Evolutionary conservation across 306 rosid species (phyloP), one percentile per base, ranked within the genome.

Genomic region (Cucurbita argyrosperma): DNA sequence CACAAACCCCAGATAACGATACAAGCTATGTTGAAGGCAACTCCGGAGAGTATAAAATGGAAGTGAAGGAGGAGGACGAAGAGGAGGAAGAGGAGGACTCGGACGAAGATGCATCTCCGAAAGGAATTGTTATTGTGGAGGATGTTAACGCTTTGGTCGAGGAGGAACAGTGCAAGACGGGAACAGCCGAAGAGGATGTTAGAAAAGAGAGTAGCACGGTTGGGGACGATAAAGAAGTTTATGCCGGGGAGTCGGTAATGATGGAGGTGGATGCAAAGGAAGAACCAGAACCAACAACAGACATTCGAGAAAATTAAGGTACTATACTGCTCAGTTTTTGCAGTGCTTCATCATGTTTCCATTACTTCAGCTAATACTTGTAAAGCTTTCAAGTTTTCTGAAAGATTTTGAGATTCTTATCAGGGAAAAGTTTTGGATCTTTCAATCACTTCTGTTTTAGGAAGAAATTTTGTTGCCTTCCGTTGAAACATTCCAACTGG

Each of bases 21-120:
- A 85, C 87, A 74, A 76, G 84, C 72, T 84, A 84, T 16, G 81
- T 84, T 43, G 86, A 72, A 78, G 84, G 90, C 58, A 91, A 82
- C 15, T 87, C 54, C 11, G 92, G 82, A 42, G 89, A 76, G 58
- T 82, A 76, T 72, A 79, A 62, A 65, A 76, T 60, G 4, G 43
- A 54, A 56, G 83, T 79, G 76, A 84, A 78, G 76, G 85, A 77
- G 76, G 85, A 51, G 71, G 86, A 86, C 0, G 69, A 78, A 64
- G 85, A 78, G 66, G 85, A 77, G 0, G 78, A 67, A 16, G 46
- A 51, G 43, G 85, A 85, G 47, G 84, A 79, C 42, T 57, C 72
- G 0, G 78, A 68, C 39, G 47, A 51, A 75, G 86, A 85, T 72
- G 76, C 76, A 73, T 81, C 60, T 54, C 82, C 66, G 18, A 80